phyloP scores from a whole-genome alignment of 331 rosid species.

The Pyrus hybrid region DNA sequence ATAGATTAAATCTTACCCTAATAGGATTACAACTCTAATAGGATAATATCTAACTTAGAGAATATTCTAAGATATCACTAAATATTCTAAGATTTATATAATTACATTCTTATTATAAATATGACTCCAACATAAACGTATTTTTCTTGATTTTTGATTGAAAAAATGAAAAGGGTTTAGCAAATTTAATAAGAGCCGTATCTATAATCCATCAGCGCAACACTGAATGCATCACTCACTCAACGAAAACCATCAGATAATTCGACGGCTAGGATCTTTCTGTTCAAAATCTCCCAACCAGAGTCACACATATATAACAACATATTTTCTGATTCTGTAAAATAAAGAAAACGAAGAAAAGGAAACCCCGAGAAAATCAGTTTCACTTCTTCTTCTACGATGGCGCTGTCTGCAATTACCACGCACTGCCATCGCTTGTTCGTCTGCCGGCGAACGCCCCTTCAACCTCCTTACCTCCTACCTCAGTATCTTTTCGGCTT shows the following conservation, averaged over 20 bases:
- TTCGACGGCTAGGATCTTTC: conserved; percentile 12
- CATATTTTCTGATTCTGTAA: not conserved
- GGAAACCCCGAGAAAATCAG: not conserved
- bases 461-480: conserved; percentile 14
- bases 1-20: no score
- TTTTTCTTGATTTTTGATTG: no score
- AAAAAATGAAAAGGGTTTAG: no score
- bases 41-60: no score
- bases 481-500: conserved; percentile 36
- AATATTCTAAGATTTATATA: no score
- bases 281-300: not conserved
- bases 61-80: no score
- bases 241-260: not conserved
- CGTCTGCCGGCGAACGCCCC: conserved; percentile 27
- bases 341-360: not conserved
- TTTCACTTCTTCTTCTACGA: conserved; percentile 8
- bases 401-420: conserved; percentile 65
- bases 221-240: no score
- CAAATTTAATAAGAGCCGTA: no score
- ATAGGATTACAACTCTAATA: no score
- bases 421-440: conserved; percentile 32
- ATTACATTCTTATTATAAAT: no score
- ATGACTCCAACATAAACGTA: no score
- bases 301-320: not conserved
- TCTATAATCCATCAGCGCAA: no score